These are phyloP conservation scores for Leccinum griseonigrum DNA, from an alignment of 1,284 basidiomycete genomes.

Conservation along the genomic window DNA sequence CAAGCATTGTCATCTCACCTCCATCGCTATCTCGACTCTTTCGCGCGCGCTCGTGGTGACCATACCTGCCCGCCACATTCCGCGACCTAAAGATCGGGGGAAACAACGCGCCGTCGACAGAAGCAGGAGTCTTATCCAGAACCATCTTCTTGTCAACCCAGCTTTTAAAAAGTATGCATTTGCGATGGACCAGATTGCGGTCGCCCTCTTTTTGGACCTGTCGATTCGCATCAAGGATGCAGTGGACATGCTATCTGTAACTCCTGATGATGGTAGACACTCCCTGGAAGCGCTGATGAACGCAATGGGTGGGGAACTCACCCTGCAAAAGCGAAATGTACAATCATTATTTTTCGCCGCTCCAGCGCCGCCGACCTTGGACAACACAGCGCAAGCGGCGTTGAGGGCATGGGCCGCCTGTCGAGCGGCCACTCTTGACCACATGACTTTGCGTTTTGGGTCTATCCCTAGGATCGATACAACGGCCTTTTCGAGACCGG, in stretches of 20 bases:
- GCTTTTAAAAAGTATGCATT: constrained; percentile 38
- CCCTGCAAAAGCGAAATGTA: constrained; percentile 34
- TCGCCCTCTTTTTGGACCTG: constrained; percentile 41
- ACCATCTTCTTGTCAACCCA: constrained; percentile 32
- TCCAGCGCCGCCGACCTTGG: constrained; percentile 17
- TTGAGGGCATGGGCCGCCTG: constrained; percentile 47
- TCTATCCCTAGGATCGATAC: constrained; percentile 25
- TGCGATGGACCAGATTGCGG: constrained; percentile 42
- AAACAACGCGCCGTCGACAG: constrained; percentile 16
- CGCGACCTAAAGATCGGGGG: constrained; percentile 5
- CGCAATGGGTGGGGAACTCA: constrained; percentile 37
- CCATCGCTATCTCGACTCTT: constrained; percentile 37
- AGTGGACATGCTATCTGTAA: constrained; percentile 43
- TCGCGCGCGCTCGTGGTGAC: constrained; percentile 32
- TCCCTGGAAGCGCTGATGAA: constrained; percentile 38
- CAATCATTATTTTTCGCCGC: constrained; percentile 36
- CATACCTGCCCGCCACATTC: constrained; percentile 18
- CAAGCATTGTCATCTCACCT: constrained; percentile 29
- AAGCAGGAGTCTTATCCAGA: constrained; percentile 29
- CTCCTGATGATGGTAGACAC: constrained; percentile 20
- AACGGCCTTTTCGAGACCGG: constrained; percentile 11
- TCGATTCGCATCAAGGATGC: constrained; percentile 38
- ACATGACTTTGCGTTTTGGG: constrained; percentile 16
- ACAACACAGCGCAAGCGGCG: constrained; percentile 24
- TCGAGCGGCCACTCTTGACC: constrained; percentile 26